Evolutionary conservation across 2,329 filamentous ascomycete species (phyloP), one percentile per base, ranked within the genome.

Genomic region (Xylariaceae sp.): DNA sequence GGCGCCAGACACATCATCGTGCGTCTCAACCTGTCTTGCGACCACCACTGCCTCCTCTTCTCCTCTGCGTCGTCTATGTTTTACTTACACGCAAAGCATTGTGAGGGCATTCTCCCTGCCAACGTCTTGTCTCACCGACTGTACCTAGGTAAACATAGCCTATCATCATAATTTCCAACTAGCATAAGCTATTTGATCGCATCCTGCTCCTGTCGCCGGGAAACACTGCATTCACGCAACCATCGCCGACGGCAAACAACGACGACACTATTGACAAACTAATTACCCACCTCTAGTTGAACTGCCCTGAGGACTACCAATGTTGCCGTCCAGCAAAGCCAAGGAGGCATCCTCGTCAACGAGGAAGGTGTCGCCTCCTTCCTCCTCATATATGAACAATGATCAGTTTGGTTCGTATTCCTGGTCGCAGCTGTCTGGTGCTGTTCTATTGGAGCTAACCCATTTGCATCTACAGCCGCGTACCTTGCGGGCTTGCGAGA

Each of bases 401-500:
- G 81, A 85, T 45, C 81, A 86, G 65, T 85, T 86, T 61, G 82
- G 83, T 85, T 73, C 62, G 75, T 47, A 49, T 47, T 38, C 38
- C 54, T 47, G 45, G 39, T 43, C 39, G 35, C 40, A 45, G 27
- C 41, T 32, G 30, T 42, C 27, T 35, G 30, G 47, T 38, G 49
- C 42, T 44, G 45, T 18, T 33, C 38, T 39, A 38, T 27, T 39
- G 44, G 11, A 15, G 48, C 54, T 57, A 44, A 55, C 47, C 35
- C 11, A 44, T 32, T n/a, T 27, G 47, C 36, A 44, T 35, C 32
- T 47, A 52, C 47, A 56, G 49, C 53, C 40, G 75, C 76, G 52
- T 91, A 90, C 66, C 78, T 90, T 33, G 76, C 84, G 58, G 81
- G 85, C 58, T 78, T 92, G 33, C 84, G 88, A 58, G 81, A 78